Base-by-base conservation (phyloP, 257 asterid genomes). In the Solanum medicagineum region DNA sequence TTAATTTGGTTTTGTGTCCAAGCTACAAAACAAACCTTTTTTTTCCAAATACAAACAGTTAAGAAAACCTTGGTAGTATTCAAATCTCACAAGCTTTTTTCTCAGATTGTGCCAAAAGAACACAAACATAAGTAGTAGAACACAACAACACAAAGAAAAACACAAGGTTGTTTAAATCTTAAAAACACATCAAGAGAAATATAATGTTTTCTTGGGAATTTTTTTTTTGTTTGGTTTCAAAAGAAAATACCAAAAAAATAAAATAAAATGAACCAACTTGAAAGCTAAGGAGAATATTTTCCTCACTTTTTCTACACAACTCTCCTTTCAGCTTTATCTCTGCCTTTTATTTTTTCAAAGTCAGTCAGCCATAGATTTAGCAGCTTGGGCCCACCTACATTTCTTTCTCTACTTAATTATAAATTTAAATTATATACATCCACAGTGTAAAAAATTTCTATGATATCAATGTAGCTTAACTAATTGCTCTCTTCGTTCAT, bases 211-310 rank as follows among this genome's bases (percentile, higher is more conserved):
- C 65, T 51, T 19, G 57, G 42, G 26, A 77, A 0, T 0, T 51
- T 75, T 68, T 17, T 17, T 24, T 49, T 88, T 92, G 94, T 89
- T 94, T 89, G 94, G 84, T 87, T 86, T 92, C 87, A 85, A 88
- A 90, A 87, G 92, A 91, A 90, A 89, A 87, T 84, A 93, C 93
- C 90, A 89, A 91, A 91, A 77, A 53, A 49, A 36, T 36, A 36
- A 36, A 36, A 36, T 36, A 36, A 75, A 63, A 84, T 66, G 84
- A 77, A 4, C 24, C 84, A 66, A 66, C 6, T 83, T 89, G 90
- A 92, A 90, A 89, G 92, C 88, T 92, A 88, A 90, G 85, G 83
- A 88, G 97, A 90, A 93, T 90, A 92, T 90, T 88, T 66, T 87
- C 89, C 92, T 85, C 87, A 84, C 90, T 89, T 62, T 88, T 85